phyloP scores from a whole-genome alignment of 495 filamentous ascomycete species.

The Neurospora sp. region DNA sequence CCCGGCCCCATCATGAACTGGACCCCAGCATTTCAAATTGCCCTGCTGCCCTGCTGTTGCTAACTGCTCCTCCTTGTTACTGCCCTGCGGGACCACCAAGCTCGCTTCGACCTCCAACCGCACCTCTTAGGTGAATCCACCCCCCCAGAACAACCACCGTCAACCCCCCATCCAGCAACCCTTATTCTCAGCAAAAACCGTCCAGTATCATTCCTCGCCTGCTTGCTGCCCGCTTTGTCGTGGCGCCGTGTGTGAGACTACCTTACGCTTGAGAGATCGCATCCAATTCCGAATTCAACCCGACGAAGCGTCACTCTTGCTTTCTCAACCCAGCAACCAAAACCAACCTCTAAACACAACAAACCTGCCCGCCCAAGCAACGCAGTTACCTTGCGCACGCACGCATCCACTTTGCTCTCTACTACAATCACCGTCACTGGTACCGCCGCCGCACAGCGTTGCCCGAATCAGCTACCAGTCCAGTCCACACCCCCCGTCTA shows the following conservation, averaged over 20 bases:
- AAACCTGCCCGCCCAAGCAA: background rate
- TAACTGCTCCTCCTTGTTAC: background rate
- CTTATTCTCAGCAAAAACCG: conserved; percentile 2
- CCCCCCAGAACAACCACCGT: background rate
- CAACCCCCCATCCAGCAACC: conserved; percentile 7
- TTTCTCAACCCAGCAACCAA: background rate
- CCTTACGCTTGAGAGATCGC: background rate
- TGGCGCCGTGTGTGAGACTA: background rate
- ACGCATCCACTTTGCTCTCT: conserved; percentile 1
- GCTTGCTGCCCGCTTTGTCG: background rate
- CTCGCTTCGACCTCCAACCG: background rate
- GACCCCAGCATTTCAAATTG: background rate
- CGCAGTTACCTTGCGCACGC: conserved; percentile 1
- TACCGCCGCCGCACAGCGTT: background rate
- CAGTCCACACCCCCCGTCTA: conserved; percentile 11
- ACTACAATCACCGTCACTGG: background rate
- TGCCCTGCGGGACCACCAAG: background rate
- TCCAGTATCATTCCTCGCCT: conserved; percentile 3
- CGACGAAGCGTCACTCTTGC: conserved; percentile 2
- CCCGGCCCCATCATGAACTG: background rate
- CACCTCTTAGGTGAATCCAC: background rate
- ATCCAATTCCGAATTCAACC: conserved; percentile 1
- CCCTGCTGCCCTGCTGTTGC: background rate
- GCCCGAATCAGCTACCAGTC: conserved; percentile 1
- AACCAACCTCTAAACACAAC: conserved; percentile 3